Base-by-base conservation (phyloP, 176 grass and related monocot species). In the Oryza glaberrima region DNA sequence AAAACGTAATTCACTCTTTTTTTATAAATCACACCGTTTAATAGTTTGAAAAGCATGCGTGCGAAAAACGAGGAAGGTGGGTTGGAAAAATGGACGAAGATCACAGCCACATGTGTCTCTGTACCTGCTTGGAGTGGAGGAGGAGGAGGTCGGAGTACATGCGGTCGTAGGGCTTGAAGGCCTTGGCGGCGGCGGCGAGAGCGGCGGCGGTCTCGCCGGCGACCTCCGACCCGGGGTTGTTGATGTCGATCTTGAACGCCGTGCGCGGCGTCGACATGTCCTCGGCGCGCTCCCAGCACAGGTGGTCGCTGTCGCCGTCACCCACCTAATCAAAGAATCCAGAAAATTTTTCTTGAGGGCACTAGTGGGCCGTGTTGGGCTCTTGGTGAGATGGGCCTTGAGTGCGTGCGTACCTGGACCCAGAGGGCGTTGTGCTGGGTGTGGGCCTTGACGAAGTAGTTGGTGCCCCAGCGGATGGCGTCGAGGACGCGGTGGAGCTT, bases 281-380 rank as follows among this genome's bases (percentile, higher is more conserved):
- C 86, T 99, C 96, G 6, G 93, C 86, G 73, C 96, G 90, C 88
- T 94, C 84, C 96, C 96, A 99, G 86, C 96, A 99, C n/a, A 94
- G 73, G 81, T 99, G 96, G 63, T 99, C 96, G 14, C 89, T 91
- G n/a, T 99, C 93, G 3, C 96, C 96, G 76, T 99, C 90, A 0
- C 96, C 96, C 68, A 99, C 96, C 96, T 98, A 23, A 41, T 41
- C 40, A 41, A 41, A 4, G 30, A 41, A 41, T 41, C 8, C 40
- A 41, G 1, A 41, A 41, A 41, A 0, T 32, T 0, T 32, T 32
- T 32, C 40, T 41, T 41, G 40, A 7, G 7, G 40, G 7, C 40
- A 41, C 0, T 6, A 41, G 26, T 25, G 40, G 43, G 69, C 20
- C 12, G 5, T 6, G 1, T 1, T 70, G 67, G 35, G 16, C 67